phyloP scores from a whole-genome alignment of 208 protist genomes.

The Wallacemonas sp. region DNA sequence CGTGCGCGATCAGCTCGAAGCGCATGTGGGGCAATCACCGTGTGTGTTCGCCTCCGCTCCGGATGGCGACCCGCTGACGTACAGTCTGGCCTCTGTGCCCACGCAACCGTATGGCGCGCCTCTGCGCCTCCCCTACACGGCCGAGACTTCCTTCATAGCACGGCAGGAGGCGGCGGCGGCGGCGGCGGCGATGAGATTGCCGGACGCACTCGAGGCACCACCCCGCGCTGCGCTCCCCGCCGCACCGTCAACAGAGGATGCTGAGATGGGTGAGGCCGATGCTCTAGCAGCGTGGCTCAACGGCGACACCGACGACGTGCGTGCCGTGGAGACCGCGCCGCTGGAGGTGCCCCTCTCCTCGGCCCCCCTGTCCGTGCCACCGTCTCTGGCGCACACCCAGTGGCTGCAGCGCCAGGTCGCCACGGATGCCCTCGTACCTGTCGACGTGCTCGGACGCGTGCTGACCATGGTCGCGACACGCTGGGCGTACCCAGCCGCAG shows the following conservation, averaged over 20 bases:
- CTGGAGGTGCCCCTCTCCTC: not conserved
- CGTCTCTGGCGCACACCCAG: slow-evolving; percentile 60
- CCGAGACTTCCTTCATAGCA: slow-evolving; percentile 26
- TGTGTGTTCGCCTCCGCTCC: slow-evolving; percentile 38
- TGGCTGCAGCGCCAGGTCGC: slow-evolving; percentile 87
- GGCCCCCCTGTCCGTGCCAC: too few relatives aligned
- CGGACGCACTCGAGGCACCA: not conserved
- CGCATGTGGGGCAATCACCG: slow-evolving; percentile 18
- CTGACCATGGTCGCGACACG: slow-evolving; percentile 36
- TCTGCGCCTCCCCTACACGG: slow-evolving; percentile 39
- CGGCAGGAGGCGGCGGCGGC: slow-evolving; percentile 11
- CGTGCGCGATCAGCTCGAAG: slow-evolving; percentile 64
- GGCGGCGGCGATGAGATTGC: not conserved
- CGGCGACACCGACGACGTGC: not conserved
- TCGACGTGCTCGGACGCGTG: slow-evolving; percentile 50
- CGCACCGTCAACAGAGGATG: not conserved
- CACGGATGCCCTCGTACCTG: slow-evolving; percentile 43
- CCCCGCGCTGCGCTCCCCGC: not conserved
- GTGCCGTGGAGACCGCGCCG: not conserved
- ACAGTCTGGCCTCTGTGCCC: slow-evolving; percentile 33
- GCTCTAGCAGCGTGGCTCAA: slow-evolving; percentile 8
- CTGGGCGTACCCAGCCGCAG: slow-evolving; percentile 21
- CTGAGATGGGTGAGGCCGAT: not conserved
- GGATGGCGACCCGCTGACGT: slow-evolving; percentile 39
- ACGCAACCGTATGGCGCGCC: slow-evolving; percentile 45